A percentile compares a stretch with the other conserved stretches of the same genome.
Evolutionary conservation across 768 basidiomycete genomes (phyloP).

Genomic region (Cystofilobasidium macerans): DNA sequence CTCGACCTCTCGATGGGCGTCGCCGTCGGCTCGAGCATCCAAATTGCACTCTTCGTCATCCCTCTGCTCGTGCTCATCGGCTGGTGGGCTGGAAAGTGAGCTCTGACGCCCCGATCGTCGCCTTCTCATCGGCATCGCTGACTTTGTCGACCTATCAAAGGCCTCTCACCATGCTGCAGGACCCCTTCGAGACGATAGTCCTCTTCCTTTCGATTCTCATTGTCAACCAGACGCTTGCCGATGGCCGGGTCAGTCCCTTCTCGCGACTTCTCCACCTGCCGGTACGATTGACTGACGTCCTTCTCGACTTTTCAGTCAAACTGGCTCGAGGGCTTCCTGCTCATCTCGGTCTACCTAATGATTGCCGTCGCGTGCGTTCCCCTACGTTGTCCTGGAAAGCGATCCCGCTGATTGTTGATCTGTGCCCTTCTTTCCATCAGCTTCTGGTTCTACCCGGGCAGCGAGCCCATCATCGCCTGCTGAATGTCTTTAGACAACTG

Average conservation of each 20-base stretch:
- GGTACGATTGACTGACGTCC: too few species aligned
- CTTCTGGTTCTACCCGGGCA: slow-evolving; percentile 28
- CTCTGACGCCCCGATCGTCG: neutral
- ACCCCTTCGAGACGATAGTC: slow-evolving; percentile 69
- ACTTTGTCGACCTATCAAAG: neutral
- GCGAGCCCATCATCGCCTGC: slow-evolving; percentile 7
- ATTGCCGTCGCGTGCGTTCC: slow-evolving; percentile 27
- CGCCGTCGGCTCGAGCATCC: slow-evolving; percentile 47
- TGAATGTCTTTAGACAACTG: too few species aligned
- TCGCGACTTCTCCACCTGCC: neutral
- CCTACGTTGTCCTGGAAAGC: neutral
- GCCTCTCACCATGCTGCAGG: slow-evolving; percentile 69
- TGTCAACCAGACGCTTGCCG: slow-evolving; percentile 68
- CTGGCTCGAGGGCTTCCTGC: slow-evolving; percentile 21
- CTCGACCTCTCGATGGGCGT: slow-evolving; percentile 28
- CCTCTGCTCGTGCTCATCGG: slow-evolving; percentile 35
- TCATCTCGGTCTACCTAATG: slow-evolving; percentile 28
- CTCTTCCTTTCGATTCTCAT: slow-evolving; percentile 49
- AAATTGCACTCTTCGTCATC: slow-evolving; percentile 34
- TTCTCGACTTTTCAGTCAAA: too few species aligned
- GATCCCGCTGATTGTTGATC: neutral
- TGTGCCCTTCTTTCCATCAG: neutral
- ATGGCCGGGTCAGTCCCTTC: slow-evolving; percentile 51
- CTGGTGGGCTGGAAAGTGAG: slow-evolving; percentile 41
- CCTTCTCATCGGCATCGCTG: slow-evolving; percentile 45